These are phyloP conservation scores for Tolypocladium tundrense DNA, from an alignment of 2,329 filamentous ascomycete genomes.

Conservation along the genomic window DNA sequence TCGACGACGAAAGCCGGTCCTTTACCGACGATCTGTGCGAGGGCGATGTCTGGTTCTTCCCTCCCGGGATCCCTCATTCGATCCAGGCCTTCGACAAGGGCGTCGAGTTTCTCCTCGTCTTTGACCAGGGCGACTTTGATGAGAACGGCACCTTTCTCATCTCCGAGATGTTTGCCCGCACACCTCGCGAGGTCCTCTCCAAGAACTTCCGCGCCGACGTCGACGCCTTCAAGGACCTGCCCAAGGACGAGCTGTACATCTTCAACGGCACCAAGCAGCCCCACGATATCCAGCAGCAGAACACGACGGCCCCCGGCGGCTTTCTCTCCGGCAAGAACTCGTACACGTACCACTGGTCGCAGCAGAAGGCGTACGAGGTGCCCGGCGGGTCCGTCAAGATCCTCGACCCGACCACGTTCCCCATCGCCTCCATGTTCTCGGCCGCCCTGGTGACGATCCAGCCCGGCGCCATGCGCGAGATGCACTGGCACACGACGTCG, in stretches of 20 bases:
- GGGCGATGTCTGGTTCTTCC: conserved; percentile 29
- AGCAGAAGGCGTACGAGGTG: conserved; percentile 37
- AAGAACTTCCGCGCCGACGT: conserved; percentile 42
- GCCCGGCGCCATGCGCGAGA: conserved; percentile 53
- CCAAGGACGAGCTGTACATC: conserved; percentile 37
- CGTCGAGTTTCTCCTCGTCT: conserved; percentile 49
- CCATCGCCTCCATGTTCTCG: conserved; percentile 43
- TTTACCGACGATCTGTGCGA: conserved; percentile 35
- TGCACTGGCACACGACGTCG: conserved; percentile 52
- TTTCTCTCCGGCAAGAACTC: conserved; percentile 24
- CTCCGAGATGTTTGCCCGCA: conserved; percentile 40
- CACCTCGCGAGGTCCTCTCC: conserved; percentile 40
- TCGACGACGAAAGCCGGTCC: conserved; percentile 39
- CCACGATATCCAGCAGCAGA: conserved; percentile 33
- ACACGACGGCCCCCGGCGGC: conserved; percentile 34
- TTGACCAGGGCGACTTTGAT: conserved; percentile 46
- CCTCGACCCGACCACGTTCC: conserved; percentile 46
- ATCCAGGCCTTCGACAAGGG: conserved; percentile 46
- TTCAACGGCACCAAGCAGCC: conserved; percentile 41
- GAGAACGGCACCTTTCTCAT: conserved; percentile 51
- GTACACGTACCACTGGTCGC: conserved; percentile 41
- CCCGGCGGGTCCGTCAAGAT: conserved; percentile 51
- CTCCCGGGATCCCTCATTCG: conserved; percentile 37
- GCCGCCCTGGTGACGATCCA: conserved; percentile 46
- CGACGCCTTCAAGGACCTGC: conserved; percentile 35